Evolutionary conservation across 2,329 filamentous ascomycete genomes (phyloP), one percentile per base, ranked within the genome.

Genomic region (Nemania sp.): DNA sequence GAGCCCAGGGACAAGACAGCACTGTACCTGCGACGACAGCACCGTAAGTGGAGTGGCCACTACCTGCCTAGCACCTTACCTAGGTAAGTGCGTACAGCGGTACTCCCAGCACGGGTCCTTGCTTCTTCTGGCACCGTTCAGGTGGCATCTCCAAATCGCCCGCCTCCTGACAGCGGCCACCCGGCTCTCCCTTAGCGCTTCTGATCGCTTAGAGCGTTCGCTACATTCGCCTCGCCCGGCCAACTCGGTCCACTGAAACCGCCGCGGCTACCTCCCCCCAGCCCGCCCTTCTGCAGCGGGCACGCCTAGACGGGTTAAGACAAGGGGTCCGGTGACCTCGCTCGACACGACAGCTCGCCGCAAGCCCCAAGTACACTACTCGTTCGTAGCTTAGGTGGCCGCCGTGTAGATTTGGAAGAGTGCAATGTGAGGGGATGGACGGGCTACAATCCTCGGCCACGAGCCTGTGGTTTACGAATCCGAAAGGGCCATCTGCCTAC

Each of bases 141-240:
- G 62, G 45, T 18, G 59, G 62, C 57, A 67, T 67, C 63, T 64
- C 58, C 58, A 57, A 65, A 63, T 65, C 57, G 64, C 62, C 64
- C 63, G 57, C 12, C 11, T 39, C 11, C 11, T 63, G 61, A 67
- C 64, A 69, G 59, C 61, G 59, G n/a, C n/a, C n/a, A n/a, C n/a
- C n/a, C n/a, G n/a, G n/a, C 59, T 58, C 61, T 35, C 54, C 29
- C 54, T 61, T 68, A 68, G 68, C 62, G 65, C 57, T 57, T 43
- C 40, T 65, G 56, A 47, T 62, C 47, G 54, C 54, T 63, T 62
- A 49, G 43, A 46, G 29, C 43, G 56, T 62, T 29, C 35, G 55
- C 58, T 54, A 53, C 40, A 57, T 56, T 55, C 59, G 57, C 60
- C 57, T 60, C 42, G 54, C 49, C 40, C 40, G 39, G 48, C 48